These are phyloP conservation scores for Cardamine resedifolia DNA, from an alignment of 345 rosid genomes.

Conservation along the genomic window DNA sequence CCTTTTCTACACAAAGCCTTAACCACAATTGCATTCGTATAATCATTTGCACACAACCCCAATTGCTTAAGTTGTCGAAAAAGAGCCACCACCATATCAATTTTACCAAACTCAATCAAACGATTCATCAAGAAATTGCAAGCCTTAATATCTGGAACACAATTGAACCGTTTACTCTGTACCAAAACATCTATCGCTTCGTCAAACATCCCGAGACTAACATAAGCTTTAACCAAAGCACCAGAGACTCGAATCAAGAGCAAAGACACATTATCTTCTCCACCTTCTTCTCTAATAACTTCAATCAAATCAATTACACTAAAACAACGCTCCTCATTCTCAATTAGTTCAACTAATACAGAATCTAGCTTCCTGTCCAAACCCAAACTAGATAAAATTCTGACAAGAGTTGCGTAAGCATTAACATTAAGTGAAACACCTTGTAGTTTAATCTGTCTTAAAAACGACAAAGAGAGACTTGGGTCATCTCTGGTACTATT, in stretches of 20 bases:
- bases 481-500: slow-evolving; percentile 47
- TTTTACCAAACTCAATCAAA: slow-evolving; percentile 45
- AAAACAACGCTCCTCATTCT: slow-evolving; percentile 37
- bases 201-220: slow-evolving; percentile 48
- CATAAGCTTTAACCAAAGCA: slow-evolving; percentile 61
- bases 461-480: slow-evolving; percentile 45
- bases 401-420: slow-evolving; percentile 50
- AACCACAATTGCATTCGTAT: slow-evolving; percentile 56
- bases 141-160: slow-evolving; percentile 39
- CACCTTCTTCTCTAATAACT: slow-evolving; percentile 39
- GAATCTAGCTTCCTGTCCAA: slow-evolving; percentile 46
- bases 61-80: slow-evolving; percentile 47
- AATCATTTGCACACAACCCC: slow-evolving; percentile 50
- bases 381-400: slow-evolving; percentile 45
- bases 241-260: slow-evolving; percentile 39
- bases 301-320: slow-evolving; percentile 46
- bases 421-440: slow-evolving; percentile 45
- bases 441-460: slow-evolving; percentile 40
- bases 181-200: slow-evolving; percentile 54
- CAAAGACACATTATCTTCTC: slow-evolving; percentile 22
- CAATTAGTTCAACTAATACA: slow-evolving; percentile 46
- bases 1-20: slow-evolving; percentile 67
- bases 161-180: slow-evolving; percentile 39
- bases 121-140: slow-evolving; percentile 67
- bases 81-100: slow-evolving; percentile 47